These are phyloP conservation scores for Gardenia jasminoides DNA, from an alignment of 257 asterid species.

Conservation along the genomic window DNA sequence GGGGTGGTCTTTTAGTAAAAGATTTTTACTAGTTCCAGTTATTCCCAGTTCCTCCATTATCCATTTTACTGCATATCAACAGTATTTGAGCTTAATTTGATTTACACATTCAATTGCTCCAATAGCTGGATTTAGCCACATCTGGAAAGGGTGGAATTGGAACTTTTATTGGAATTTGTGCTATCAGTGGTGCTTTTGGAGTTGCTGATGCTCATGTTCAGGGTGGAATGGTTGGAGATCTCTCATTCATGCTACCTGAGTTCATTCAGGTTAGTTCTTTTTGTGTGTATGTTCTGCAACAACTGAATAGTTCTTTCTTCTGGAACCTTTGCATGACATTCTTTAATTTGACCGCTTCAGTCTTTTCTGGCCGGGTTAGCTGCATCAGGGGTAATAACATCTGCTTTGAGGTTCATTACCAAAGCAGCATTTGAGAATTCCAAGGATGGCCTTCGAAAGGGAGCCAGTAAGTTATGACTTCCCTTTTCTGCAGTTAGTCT, in stretches of 20 bases:
- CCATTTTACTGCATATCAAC: not conserved
- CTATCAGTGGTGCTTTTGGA: conserved; percentile 42
- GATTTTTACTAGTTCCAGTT: not conserved
- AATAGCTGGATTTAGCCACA: conserved; percentile 47
- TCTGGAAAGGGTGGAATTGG: conserved; percentile 42
- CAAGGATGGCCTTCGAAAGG: conserved; percentile 37
- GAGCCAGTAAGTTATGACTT: conserved; percentile 36
- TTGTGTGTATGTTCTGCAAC: too few species aligned
- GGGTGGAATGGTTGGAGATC: conserved; percentile 58
- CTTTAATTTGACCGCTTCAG: conserved; percentile 15
- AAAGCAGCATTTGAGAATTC: conserved; percentile 41
- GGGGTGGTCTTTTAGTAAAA: not conserved
- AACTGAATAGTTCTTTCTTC: not conserved
- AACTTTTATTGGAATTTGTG: conserved; percentile 37
- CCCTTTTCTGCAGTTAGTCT: not conserved
- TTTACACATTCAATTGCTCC: not conserved
- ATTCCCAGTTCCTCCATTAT: not conserved
- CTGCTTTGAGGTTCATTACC: conserved; percentile 43
- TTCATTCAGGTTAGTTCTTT: conserved; percentile 35
- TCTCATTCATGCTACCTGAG: conserved; percentile 46
- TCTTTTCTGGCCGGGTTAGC: conserved; percentile 48
- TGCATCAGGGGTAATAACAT: conserved; percentile 46
- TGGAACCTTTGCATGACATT: not conserved
- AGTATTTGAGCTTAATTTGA: not conserved
- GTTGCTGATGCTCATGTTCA: conserved; percentile 52